Evolutionary conservation across 345 rosid genomes (phyloP).

Genomic region (Lepidium sativum): DNA sequence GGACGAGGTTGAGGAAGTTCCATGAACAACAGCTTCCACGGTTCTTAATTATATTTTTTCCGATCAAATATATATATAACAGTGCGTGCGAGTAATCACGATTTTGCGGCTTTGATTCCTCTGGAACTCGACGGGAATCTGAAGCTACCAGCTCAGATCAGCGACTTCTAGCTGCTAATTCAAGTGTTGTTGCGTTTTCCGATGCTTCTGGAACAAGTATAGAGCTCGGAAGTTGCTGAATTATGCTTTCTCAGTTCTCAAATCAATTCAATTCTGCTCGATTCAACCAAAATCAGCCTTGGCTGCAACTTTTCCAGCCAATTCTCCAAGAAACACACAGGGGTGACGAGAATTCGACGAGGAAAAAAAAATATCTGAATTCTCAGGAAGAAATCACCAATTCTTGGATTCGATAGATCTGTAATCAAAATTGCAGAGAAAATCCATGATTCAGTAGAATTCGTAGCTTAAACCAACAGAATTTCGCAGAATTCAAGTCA

Average conservation of each 20-base stretch:
- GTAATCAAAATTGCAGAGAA: constrained; percentile 2
- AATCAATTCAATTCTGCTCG: neutral
- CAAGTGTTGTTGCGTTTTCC: neutral
- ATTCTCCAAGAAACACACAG: neutral
- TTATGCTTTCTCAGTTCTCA: constrained; percentile 21
- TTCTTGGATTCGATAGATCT: constrained; percentile 20
- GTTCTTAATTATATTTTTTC: neutral
- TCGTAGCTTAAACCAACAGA: neutral
- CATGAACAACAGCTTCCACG: constrained; percentile 31
- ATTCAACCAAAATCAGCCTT: neutral
- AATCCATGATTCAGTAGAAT: constrained; percentile 15
- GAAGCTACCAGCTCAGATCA: constrained; percentile 33
- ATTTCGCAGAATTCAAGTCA: constrained; percentile 32
- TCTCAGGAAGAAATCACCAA: neutral
- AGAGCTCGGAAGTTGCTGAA: neutral
- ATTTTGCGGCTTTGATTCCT: neutral
- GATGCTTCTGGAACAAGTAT: neutral
- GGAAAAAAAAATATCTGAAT: neutral
- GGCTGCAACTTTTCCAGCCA: neutral
- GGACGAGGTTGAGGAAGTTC: constrained; percentile 84
- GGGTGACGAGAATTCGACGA: neutral
- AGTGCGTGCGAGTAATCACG: neutral
- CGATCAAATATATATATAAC: neutral
- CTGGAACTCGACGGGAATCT: neutral
- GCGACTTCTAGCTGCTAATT: neutral